Conservation (phyloP, 2,329 filamentous ascomycete genomes). For the Aspergillus melleus region DNA sequence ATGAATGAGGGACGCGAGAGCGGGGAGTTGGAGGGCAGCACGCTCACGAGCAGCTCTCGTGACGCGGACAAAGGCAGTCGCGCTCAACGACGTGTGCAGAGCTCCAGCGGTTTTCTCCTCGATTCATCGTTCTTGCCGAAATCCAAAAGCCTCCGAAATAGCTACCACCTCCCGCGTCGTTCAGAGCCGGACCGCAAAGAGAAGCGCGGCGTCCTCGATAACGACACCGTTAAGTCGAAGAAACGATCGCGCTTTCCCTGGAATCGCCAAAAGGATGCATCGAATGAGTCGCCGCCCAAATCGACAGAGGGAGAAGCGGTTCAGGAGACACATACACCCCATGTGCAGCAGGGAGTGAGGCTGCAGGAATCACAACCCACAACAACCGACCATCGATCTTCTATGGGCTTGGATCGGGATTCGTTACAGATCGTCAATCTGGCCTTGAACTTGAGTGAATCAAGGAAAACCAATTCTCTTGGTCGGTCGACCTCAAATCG, state of each 20-base stretch:
- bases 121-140: slow-evolving; percentile 40
- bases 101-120: slow-evolving; percentile 48
- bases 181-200: slow-evolving; percentile 35
- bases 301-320: slow-evolving; percentile 10
- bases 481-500: slow-evolving; percentile 53
- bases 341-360: slow-evolving; percentile 13
- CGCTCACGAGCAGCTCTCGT: slow-evolving; percentile 37
- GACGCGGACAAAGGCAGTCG: slow-evolving; percentile 31
- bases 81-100: slow-evolving; percentile 27
- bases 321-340: slow-evolving; percentile 12
- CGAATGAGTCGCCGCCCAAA: slow-evolving; percentile 28
- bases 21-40: slow-evolving; percentile 38
- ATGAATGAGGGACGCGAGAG: slow-evolving; percentile 31
- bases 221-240: slow-evolving; percentile 29
- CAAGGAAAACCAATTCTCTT: slow-evolving; percentile 63
- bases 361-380: slow-evolving; percentile 15
- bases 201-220: slow-evolving; percentile 43
- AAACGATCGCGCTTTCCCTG: slow-evolving; percentile 37
- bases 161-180: slow-evolving; percentile 24
- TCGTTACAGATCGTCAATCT: slow-evolving; percentile 89
- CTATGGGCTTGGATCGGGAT: slow-evolving; percentile 64
- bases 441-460: slow-evolving; percentile 82
- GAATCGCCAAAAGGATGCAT: slow-evolving; percentile 33
- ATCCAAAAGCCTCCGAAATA: slow-evolving; percentile 26
- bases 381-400: slow-evolving; percentile 14